Evolutionary conservation across 2,329 filamentous ascomycete species (phyloP).

Genomic region (Achaetomium macrosporum): DNA sequence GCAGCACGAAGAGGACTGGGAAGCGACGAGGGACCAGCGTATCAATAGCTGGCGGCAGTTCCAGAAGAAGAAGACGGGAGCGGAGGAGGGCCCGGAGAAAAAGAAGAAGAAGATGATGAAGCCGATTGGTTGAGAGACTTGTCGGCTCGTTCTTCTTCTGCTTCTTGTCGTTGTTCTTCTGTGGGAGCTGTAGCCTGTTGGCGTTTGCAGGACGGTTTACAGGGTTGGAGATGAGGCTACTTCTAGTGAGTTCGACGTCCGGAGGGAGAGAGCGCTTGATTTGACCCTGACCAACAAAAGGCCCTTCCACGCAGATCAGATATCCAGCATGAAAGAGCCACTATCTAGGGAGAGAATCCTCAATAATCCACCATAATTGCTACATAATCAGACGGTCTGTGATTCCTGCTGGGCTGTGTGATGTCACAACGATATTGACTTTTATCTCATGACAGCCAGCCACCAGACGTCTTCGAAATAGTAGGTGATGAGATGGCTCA

Average conservation of each 20-base stretch:
- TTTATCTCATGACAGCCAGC: too few relatives aligned
- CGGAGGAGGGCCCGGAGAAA: constrained; percentile 35
- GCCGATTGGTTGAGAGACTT: constrained; percentile 46
- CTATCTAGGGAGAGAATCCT: background rate
- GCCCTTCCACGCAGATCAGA: background rate
- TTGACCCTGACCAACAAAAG: constrained; percentile 1
- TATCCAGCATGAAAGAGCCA: background rate
- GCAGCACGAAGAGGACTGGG: constrained; percentile 93
- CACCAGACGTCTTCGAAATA: too few relatives aligned
- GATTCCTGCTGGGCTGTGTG: too few relatives aligned
- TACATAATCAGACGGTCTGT: background rate
- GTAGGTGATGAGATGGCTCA: too few relatives aligned
- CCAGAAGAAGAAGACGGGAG: constrained; percentile 62
- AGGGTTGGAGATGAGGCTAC: background rate
- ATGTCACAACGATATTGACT: too few relatives aligned
- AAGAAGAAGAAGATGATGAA: constrained; percentile 69
- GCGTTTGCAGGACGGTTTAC: background rate
- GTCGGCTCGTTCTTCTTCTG: background rate
- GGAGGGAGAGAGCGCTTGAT: background rate
- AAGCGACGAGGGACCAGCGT: constrained; percentile 80
- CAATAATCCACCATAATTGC: too few relatives aligned
- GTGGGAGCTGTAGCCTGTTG: background rate
- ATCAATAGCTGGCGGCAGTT: constrained; percentile 95
- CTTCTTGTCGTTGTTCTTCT: background rate
- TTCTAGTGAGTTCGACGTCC: background rate